phyloP scores from a whole-genome alignment of 306 rosid species.

The Casuarina equisetifolia region DNA sequence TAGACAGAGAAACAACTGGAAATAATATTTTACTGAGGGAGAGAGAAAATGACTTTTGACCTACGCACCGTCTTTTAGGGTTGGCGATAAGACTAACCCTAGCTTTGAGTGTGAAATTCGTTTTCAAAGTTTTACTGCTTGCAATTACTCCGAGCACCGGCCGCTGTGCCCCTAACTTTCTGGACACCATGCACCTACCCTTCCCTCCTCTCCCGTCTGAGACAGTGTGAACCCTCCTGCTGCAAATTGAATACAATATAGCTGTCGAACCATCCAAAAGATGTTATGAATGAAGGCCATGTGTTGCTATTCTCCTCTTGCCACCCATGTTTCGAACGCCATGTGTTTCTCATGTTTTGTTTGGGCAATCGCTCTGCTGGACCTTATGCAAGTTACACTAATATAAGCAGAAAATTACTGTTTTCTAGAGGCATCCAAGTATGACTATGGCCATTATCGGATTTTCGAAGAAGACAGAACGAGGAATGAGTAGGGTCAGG shows the following conservation, averaged over 20 bases:
- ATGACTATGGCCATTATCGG: background rate
- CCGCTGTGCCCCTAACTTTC: background rate
- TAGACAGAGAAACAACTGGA: slow-evolving; percentile 27
- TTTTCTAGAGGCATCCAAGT: background rate
- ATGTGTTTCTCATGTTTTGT: slow-evolving; percentile 26
- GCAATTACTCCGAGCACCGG: background rate
- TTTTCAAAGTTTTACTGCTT: background rate
- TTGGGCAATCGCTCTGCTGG: background rate
- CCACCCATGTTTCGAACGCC: slow-evolving; percentile 21
- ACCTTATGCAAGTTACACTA: background rate
- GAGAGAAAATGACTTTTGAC: slow-evolving; percentile 38
- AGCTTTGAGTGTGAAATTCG: background rate
- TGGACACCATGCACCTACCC: background rate
- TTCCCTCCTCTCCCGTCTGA: background rate
- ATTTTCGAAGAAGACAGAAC: background rate
- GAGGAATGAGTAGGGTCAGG: too few species aligned
- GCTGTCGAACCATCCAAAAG: background rate
- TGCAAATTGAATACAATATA: background rate
- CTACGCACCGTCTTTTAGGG: slow-evolving; percentile 26
- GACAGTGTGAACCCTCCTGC: background rate
- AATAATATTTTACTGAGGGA: slow-evolving; percentile 5
- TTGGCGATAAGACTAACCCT: slow-evolving; percentile 29
- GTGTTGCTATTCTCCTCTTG: slow-evolving; percentile 9
- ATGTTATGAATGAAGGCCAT: slow-evolving; percentile 24
- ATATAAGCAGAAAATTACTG: too few species aligned